Evolutionary conservation across 192 early-diverging fungal species (phyloP).

Genomic region (Coemansia aciculifera): DNA sequence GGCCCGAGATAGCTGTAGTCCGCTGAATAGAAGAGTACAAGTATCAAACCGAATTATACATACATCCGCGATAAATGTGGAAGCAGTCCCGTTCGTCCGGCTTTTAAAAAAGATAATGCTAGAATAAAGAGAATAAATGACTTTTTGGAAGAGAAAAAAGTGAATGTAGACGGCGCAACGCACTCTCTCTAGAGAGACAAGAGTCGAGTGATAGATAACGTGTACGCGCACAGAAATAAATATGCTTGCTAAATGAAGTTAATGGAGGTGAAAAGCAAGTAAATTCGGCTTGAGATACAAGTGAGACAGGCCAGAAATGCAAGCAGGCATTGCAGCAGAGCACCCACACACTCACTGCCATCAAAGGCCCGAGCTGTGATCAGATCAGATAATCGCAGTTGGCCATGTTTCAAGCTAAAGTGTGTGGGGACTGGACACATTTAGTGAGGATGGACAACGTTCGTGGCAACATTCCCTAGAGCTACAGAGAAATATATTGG

Average conservation of each 20-base stretch:
- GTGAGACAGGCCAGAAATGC: not conserved
- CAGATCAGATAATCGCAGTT: conserved; percentile 2
- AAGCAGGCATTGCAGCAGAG: too few relatives aligned
- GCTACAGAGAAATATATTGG: not conserved
- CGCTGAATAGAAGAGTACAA: not conserved
- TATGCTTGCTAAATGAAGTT: not conserved
- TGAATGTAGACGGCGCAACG: not conserved
- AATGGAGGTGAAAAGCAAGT: not conserved
- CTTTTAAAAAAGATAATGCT: not conserved
- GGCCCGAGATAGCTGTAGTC: not conserved
- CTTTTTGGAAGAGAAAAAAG: not conserved
- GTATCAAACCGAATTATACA: not conserved
- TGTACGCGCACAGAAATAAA: not conserved
- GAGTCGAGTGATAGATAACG: conserved; percentile 4
- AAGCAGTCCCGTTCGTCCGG: not conserved
- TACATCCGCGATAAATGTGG: conserved; percentile 10
- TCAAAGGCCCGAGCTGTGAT: conserved; percentile 3
- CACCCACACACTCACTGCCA: not conserved
- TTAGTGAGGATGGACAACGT: not conserved
- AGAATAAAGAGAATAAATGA: not conserved
- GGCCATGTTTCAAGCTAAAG: not conserved
- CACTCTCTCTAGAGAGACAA: not conserved
- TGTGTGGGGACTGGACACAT: too few relatives aligned
- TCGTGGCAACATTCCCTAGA: not conserved
- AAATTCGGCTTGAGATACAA: not conserved